Base-by-base conservation (phyloP, 345 rosid species). In the Leavenworthia alabamica region DNA sequence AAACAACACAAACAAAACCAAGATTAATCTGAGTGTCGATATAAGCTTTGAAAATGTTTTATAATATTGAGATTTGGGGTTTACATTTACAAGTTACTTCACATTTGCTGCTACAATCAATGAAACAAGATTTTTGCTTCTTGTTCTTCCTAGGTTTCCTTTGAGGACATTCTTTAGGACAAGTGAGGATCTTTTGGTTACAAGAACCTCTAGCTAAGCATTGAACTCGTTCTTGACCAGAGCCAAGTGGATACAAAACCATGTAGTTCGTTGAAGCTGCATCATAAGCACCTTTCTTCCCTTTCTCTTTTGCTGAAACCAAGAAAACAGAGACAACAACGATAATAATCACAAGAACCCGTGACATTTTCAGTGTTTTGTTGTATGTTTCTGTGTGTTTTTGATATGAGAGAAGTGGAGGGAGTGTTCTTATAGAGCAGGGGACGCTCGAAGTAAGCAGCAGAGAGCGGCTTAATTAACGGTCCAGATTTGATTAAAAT, bases 81-180 rank as follows among this genome's bases (percentile, higher is more conserved):
- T 77, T 77, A 84, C 97, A 84, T 74, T 80, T 81, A 85, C 94
- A 84, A 24, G 85, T 84, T 73, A 70, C 89, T 81, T 89, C 97
- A 59, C 97, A 86, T 73, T 72, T 82, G 83, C 83, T 84, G 59
- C 91, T 83, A 73, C 97, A 86, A 63, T 86, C 82, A 22, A 82
- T 27, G 73, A 76, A 83, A 75, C 97, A 86, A 0, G 76, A 88
- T 67, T 89, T 89, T 11, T 66, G 22, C 69, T 81, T 76, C 76
- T 51, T 81, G 72, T 81, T 83, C 13, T 32, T 29, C 56, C 6
- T 54, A 0, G 97, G 97, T 80, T 89, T 89, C 77, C 91, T 80
- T 51, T 70, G 39, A 7, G 79, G 82, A 71, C 91, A 86, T 56
- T 89, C 76, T 32, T 68, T 35, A 1, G 91, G 97, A 55, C 97